Evolutionary conservation across 768 basidiomycete species (phyloP).

Genomic region (Termitomyces sp.): DNA sequence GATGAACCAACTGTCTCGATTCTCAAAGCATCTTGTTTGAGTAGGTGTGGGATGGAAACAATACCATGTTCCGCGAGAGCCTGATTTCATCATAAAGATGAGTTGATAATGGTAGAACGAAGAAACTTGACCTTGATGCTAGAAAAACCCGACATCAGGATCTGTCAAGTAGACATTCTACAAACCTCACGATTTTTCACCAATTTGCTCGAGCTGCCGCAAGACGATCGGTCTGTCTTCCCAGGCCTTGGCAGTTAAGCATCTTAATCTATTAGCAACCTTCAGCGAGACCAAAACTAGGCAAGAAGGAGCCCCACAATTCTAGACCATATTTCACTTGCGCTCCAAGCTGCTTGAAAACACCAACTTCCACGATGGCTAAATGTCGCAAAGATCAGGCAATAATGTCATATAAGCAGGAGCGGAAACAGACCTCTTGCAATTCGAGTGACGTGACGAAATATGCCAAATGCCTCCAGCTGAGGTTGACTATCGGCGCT

Average conservation of each 20-base stretch:
- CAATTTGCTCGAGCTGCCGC: conserved; percentile 84
- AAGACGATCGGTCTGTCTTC: conserved; percentile 83
- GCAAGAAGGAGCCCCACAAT: conserved; percentile 40
- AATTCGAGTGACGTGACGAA: conserved; percentile 73
- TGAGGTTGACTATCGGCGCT: conserved; percentile 64
- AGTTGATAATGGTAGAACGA: background rate
- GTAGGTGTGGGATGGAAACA: conserved; percentile 49
- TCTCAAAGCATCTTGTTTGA: conserved; percentile 48
- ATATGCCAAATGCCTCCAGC: conserved; percentile 64
- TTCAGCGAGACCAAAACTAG: background rate
- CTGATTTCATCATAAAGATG: conserved; percentile 26
- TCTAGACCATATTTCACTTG: conserved; percentile 73
- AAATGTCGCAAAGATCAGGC: background rate
- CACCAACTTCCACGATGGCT: conserved; percentile 79
- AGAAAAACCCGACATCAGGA: conserved; percentile 22
- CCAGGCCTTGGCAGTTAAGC: conserved; percentile 83
- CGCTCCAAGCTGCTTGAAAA: conserved; percentile 56
- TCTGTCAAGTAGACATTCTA: conserved; percentile 12
- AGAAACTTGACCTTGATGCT: conserved; percentile 10
- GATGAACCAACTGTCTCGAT: conserved; percentile 52
- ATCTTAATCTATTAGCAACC: conserved; percentile 51
- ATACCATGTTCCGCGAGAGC: conserved; percentile 74
- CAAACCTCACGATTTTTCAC: conserved; percentile 77
- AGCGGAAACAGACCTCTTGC: conserved; percentile 49
- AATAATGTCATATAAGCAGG: background rate